Evolutionary conservation across 805 yeast species (phyloP), one percentile per base, ranked within the genome.

Genomic region (Wickerhamomyces xylosicus): DNA sequence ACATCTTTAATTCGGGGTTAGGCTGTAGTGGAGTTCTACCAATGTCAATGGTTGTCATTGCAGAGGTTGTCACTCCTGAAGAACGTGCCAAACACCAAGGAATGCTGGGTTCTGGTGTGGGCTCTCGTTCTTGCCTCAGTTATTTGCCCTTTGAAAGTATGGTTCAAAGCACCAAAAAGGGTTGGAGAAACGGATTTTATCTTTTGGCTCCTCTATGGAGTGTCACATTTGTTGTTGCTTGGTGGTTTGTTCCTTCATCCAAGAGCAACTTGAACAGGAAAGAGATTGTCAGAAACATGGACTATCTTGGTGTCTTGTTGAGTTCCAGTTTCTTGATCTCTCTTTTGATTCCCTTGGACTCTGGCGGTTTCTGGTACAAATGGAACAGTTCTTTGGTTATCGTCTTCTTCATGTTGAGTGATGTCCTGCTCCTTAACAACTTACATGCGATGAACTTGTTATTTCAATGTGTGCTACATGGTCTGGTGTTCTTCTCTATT

Each of bases 21-120:
- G 80, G 77, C 3, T 59, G 65, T 34, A 79, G 79, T 4, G 78
- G 77, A 1, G 61, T 69, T 3, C 62, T 67, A n/a, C 67, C 74
- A 6, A 51, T 74, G 19, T 48, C 69, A 0, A 73, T 71, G 75
- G 71, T 72, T 17, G 63, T 72, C 18, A 59, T 72, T 37, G 67
- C 77, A 41, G 80, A 75, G 48, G 55, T 73, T 17, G 76, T 73
- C 11, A 64, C 76, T 1, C 58, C 75, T 27, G 58, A 65, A 42
- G 70, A 74, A 43, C 58, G 81, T 42, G 80, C 79, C 0, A 69
- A 70, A 46, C 74, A 63, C 50, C 79, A 73, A 55, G 79, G 79
- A 3, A 66, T 71, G 9, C 54, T 71, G 22, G 77, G 77, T 3
- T 50, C 70, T 0, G 61, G 63, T 44, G 67, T 71, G n/a, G 78